Conservation (phyloP, 495 filamentous ascomycete genomes). For the Penicillium maclennaniae region DNA sequence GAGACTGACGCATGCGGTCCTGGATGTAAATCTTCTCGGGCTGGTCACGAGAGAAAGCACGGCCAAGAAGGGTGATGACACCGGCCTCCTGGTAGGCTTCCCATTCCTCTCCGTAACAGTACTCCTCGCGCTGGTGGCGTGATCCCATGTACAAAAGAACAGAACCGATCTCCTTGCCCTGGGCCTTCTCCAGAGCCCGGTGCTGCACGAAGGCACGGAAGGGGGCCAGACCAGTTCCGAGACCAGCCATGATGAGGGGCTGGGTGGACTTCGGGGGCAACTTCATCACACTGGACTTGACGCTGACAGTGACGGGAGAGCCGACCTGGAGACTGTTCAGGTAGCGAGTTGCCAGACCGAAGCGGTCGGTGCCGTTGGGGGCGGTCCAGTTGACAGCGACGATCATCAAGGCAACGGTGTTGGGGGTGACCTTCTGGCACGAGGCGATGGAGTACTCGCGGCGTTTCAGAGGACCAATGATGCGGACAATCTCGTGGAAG, state of each 20-base stretch:
- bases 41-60: conserved; percentile 95
- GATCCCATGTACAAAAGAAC: conserved; percentile 96
- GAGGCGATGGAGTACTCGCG: conserved; percentile 98
- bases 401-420: conserved; percentile 86
- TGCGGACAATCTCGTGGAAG: conserved; percentile 86
- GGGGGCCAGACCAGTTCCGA: conserved; percentile 95
- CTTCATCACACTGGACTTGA: conserved; percentile 99
- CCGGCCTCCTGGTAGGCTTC: conserved; percentile 95
- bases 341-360: conserved; percentile 89
- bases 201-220: conserved; percentile 99
- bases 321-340: conserved; percentile 71
- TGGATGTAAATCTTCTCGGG: conserved; percentile 99
- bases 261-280: conserved; percentile 78
- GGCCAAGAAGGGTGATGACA: conserved; percentile 88
- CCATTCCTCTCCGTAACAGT: conserved; percentile 99
- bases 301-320: conserved; percentile 75
- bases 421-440: conserved; percentile 86
- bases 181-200: conserved; percentile 91
- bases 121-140: conserved; percentile 95
- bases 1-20: conserved; percentile 88
- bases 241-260: conserved; percentile 97
- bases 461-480: conserved; percentile 89
- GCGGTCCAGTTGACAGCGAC: conserved; percentile 97
- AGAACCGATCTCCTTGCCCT: conserved; percentile 89
- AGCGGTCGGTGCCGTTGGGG: conserved; percentile 79